Conservation (phyloP, 371 early-diverging fungal genomes). For the Furculomyces boomerangus region DNA sequence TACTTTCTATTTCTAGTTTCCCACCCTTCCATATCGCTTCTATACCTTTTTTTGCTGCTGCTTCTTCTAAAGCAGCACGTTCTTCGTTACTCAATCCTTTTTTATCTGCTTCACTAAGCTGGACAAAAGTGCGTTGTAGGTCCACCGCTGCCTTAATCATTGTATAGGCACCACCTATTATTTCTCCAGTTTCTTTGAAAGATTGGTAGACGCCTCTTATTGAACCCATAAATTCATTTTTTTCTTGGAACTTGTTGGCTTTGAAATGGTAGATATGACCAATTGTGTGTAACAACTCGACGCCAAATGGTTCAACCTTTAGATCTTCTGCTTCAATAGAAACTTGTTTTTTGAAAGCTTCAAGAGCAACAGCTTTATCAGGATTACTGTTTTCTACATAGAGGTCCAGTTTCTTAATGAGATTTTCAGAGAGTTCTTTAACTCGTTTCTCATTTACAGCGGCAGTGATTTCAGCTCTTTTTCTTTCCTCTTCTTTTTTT, state of each 20-base stretch:
- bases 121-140: conserved; percentile 65
- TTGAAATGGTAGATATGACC: conserved; percentile 77
- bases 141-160: conserved; percentile 79
- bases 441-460: conserved; percentile 52
- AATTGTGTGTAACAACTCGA: conserved; percentile 77
- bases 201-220: conserved; percentile 32
- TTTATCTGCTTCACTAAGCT: conserved; percentile 76
- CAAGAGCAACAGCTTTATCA: conserved; percentile 23
- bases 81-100: conserved; percentile 41
- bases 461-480: conserved; percentile 35
- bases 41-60: conserved; percentile 48
- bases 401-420: conserved; percentile 51
- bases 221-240: conserved; percentile 42
- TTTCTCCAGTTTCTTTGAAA: conserved; percentile 62
- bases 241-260: conserved; percentile 61
- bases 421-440: conserved; percentile 40
- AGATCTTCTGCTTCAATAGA: conserved; percentile 69
- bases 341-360: conserved; percentile 46
- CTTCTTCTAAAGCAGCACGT: conserved; percentile 40
- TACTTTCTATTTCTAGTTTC: conserved; percentile 83
- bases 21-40: conserved; percentile 86
- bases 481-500: conserved; percentile 15
- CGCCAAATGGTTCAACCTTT: conserved; percentile 74
- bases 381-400: conserved; percentile 50
- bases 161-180: conserved; percentile 72